Base-by-base conservation (phyloP, 1,284 basidiomycete species). In the Serendipita sp. region DNA sequence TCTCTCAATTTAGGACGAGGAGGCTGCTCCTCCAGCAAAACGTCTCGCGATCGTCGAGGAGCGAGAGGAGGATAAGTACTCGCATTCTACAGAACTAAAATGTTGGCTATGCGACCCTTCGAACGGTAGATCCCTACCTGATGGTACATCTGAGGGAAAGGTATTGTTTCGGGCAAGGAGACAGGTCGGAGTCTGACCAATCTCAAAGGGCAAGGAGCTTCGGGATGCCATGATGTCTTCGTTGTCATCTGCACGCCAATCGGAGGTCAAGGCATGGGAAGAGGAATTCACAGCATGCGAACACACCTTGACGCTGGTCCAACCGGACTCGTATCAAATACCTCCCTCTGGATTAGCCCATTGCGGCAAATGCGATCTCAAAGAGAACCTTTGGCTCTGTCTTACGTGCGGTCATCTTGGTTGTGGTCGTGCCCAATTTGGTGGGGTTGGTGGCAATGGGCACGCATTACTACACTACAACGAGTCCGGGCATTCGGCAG, bases 221-320 rank as follows among this genome's bases (percentile, higher is more conserved):
- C 76, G 85, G 2, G 77, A 83, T n/a, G 84, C 82, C 0, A 79
- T 96, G 63, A 86, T 96, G 82, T 77, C 79, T 1, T 85, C 92
- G 0, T 77, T 93, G 68, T 92, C 92, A 0, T 95, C 93, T 0
- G 87, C 91, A 0, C 88, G 93, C 62, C 88, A 93, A 70, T 91
- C 87, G 0, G 93, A 98, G 71, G 91, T 99, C 64, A 89, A 97
- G 73, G 91, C 94, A 1, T 99, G 96, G 95, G 92, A 96, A 71
- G 93, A 98, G 73, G 95, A 98, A 71, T 87, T 97, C 35, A 70
- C 79, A 0, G 74, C 90, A 2, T 99, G 95, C 76, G 85, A 91
- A 70, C 95, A 99, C 70, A 90, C 92, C 0, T 75, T 88, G 6
- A 83, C 82, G 12, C 78, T 99, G 0, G 77, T 88, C 61, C 94